Conservation (phyloP, 2,329 filamentous ascomycete genomes). For the Xylaria sp. region DNA sequence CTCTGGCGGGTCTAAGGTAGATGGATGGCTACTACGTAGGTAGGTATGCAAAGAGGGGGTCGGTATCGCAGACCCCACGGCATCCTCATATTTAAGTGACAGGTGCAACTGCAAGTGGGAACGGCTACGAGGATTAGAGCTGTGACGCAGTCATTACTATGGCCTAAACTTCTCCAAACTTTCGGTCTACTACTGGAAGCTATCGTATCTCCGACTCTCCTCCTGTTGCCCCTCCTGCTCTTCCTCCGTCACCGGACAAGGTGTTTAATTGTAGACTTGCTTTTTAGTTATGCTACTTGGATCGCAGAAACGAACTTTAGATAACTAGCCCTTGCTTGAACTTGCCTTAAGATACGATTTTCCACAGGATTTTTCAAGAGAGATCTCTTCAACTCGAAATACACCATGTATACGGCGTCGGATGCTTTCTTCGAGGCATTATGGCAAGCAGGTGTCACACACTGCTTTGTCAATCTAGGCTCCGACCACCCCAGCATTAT, state of each 20-base stretch:
- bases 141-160: background rate
- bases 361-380: background rate
- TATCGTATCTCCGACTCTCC: conserved; percentile 1
- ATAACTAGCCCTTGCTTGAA: background rate
- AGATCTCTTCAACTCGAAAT: conserved; percentile 14
- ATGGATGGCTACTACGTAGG: no score
- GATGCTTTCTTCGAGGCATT: conserved; percentile 72
- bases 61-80: no score
- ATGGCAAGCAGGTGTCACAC: conserved; percentile 51
- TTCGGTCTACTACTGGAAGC: background rate
- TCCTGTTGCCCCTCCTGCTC: background rate
- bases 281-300: background rate
- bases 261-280: background rate
- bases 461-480: conserved; percentile 71
- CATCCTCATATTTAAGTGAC: background rate
- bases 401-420: conserved; percentile 68
- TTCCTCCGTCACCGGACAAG: background rate
- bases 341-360: background rate
- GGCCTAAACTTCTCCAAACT: background rate
- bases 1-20: background rate
- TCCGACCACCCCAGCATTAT: conserved; percentile 80
- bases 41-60: background rate
- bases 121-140: background rate
- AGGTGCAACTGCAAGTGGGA: background rate
- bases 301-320: background rate